Evolutionary conservation across 768 basidiomycete genomes (phyloP), one percentile per base, ranked within the genome.

Genomic region (Leccinellum luteum): DNA sequence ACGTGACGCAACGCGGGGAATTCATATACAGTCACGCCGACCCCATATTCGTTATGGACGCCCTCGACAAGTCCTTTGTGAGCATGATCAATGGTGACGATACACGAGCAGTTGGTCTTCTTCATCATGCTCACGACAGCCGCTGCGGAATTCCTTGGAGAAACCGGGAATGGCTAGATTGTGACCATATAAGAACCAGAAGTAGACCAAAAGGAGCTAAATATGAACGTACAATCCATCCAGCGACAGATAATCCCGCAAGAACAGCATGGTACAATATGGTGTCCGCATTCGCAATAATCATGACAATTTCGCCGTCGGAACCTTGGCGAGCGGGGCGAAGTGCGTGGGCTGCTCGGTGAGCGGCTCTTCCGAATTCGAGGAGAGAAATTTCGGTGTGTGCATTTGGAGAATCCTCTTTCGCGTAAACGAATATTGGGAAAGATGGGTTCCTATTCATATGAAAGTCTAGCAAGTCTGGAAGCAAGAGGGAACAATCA

Each of bases 111-210:
- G 17, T 56, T 56, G 2, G 59, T 60, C 54, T 55, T 66, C 34
- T 54, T 60, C 55, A 70, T 62, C 68, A 72, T 63, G 30, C 56
- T 51, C 2, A 61, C 51, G 10, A 73, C 31, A 0, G 81, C 83
- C 3, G 75, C 72, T 0, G 76, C 66, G 1, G 80, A 79, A 64
- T 80, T 82, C 56, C 77, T 61, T 1, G 75, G 66, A 0, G 75
- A 77, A 17, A 74, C 68, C 9, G 67, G 71, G 48, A 81, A 79
- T n/a, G 69, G 61, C 70, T 67, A 41, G 13, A 52, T 5, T 8
- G 15, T 14, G 35, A 45, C 13, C 38, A 41, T 7, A 68, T 62
- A 19, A 74, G 61, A 72, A 60, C 1, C 69, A 60, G n/a, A n/a
- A n/a, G n/a, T n/a, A n/a, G 10, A 14, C 15, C 3, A 28, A 15